Base-by-base conservation (phyloP, 2,329 filamentous ascomycete species). In the Ophiocordyceps camponoti-leonardi region DNA sequence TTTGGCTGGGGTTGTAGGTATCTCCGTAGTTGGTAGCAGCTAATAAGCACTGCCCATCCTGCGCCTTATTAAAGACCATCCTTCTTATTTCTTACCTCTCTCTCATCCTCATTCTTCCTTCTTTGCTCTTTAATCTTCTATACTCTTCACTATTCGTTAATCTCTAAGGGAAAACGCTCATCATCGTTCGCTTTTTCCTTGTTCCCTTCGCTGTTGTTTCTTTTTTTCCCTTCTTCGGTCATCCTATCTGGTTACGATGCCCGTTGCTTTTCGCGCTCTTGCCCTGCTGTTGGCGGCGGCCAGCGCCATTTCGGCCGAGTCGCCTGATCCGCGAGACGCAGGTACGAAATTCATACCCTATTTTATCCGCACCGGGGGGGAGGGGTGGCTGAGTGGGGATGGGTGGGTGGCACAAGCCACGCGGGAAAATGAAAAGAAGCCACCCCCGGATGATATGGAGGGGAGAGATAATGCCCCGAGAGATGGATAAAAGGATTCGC, bases 1-100 rank as follows among this genome's bases (percentile, higher is more conserved):
- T n/a, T n/a, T n/a, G n/a, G n/a, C n/a, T n/a, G n/a, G n/a, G n/a
- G n/a, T n/a, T n/a, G n/a, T n/a, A n/a, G n/a, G n/a, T n/a, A n/a
- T n/a, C n/a, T n/a, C n/a, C n/a, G n/a, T n/a, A 8, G 23, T 26
- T 26, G 23, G 4, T 8, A 8, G 23, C 11, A 33, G 31, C 31
- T 33, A 33, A 33, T 33, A 33, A 33, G 31, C 31, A 13, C 31
- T 33, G 16, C 31, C 23, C 23, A 16, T 33, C 31, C 31, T 33
- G 33, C 33, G 33, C 33, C 33, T 18, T 37, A 8, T 5, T 13
- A 42, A 41, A 26, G 47, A 50, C 35, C 22, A 43, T 30, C 47
- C 42, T n/a, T 42, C 44, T 51, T 37, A 44, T 48, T 16, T 45
- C 28, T 20, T 8, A 26, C 23, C 13, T 37, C 33, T n/a, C 2